Evolutionary conservation across 225 moss, liverwort and hornwort species (phyloP).

Genomic region (Polytrichum commune): DNA sequence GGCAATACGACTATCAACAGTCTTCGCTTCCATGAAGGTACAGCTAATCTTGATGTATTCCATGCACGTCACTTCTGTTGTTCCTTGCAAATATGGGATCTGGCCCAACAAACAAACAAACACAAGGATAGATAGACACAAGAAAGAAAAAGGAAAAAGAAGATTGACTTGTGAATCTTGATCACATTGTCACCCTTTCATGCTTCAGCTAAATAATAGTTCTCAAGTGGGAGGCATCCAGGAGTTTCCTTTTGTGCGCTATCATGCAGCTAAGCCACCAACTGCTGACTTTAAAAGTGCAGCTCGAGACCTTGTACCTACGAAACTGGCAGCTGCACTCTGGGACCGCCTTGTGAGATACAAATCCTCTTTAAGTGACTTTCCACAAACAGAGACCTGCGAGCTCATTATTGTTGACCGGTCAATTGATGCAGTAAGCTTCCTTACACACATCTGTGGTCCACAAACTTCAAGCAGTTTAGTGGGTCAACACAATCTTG

Average conservation of each 20-base stretch:
- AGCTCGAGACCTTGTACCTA: slow-evolving; percentile 82
- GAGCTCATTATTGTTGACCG: slow-evolving; percentile 93
- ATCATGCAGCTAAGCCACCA: slow-evolving; percentile 72
- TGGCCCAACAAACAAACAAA: too few relatives aligned
- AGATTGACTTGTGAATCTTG: background rate
- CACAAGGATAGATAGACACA: too few relatives aligned
- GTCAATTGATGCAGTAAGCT: slow-evolving; percentile 79
- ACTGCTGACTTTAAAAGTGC: slow-evolving; percentile 48
- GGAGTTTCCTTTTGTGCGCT: slow-evolving; percentile 95
- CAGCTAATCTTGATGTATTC: background rate
- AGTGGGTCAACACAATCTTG: too few relatives aligned
- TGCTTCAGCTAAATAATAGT: slow-evolving; percentile 17
- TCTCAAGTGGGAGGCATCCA: slow-evolving; percentile 40
- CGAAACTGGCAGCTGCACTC: slow-evolving; percentile 82
- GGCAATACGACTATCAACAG: slow-evolving; percentile 77
- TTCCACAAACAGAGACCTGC: slow-evolving; percentile 87
- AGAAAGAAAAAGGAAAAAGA: too few relatives aligned
- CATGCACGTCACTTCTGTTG: too few relatives aligned
- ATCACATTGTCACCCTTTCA: slow-evolving; percentile 6
- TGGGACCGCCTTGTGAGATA: slow-evolving; percentile 97
- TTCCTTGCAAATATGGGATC: too few relatives aligned
- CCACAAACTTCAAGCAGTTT: background rate
- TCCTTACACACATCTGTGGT: background rate
- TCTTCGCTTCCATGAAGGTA: slow-evolving; percentile 96
- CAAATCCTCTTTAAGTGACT: slow-evolving; percentile 64